Evolutionary conservation across 306 rosid species (phyloP).

Genomic region (Sindora glabra): DNA sequence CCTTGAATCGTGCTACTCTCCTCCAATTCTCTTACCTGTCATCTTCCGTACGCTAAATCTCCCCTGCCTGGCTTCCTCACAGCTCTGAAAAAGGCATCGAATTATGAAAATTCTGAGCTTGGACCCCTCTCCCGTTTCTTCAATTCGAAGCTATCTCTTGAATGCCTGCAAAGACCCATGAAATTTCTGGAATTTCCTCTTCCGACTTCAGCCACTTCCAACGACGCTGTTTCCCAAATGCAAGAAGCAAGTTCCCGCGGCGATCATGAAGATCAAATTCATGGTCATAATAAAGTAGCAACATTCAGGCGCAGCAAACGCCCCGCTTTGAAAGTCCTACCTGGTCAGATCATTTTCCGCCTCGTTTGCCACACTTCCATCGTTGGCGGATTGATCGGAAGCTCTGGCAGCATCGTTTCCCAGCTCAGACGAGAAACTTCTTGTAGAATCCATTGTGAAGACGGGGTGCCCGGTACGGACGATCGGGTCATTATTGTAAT

Average conservation of each 20-base stretch:
- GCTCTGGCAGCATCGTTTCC: slow-evolving; percentile 34
- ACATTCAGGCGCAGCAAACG: slow-evolving; percentile 13
- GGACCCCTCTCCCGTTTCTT: not conserved
- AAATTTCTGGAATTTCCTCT: not conserved
- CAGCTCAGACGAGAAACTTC: slow-evolving; percentile 49
- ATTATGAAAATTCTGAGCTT: not conserved
- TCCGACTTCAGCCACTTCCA: not conserved
- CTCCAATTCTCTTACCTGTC: too few relatives aligned
- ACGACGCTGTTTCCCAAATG: slow-evolving; percentile 4
- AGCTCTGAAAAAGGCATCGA: not conserved
- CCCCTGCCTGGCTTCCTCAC: too few relatives aligned
- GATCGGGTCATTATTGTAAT: slow-evolving; percentile 32
- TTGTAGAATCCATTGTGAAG: slow-evolving; percentile 42
- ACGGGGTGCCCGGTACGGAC: slow-evolving; percentile 16
- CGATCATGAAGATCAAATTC: not conserved
- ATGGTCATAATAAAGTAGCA: not conserved
- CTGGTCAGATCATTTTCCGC: slow-evolving; percentile 45
- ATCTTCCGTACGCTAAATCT: too few relatives aligned
- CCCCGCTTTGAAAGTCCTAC: slow-evolving; percentile 19
- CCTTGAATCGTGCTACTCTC: too few relatives aligned
- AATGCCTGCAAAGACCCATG: not conserved
- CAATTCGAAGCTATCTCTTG: not conserved
- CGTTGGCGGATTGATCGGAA: slow-evolving; percentile 44
- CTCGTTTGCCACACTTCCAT: slow-evolving; percentile 32
- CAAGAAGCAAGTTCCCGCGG: slow-evolving; percentile 23